Conservation (phyloP, 306 rosid species). For the Canavalia ensiformis region DNA sequence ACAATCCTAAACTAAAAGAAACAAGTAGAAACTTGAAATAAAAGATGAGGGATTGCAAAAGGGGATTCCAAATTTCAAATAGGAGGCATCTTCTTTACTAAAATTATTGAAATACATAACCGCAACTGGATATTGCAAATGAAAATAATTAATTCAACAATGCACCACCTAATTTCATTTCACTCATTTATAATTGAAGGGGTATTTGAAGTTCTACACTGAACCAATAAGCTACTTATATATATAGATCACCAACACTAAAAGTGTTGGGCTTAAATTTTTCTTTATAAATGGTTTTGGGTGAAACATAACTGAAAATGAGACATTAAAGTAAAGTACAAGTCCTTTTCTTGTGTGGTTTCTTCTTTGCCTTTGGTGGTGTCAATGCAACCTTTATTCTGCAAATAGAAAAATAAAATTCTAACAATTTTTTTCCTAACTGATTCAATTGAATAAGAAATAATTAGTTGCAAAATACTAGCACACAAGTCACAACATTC, state of each 20-base stretch:
- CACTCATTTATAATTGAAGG: conserved; percentile 20
- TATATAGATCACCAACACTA: conserved; percentile 17
- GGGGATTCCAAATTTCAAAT: conserved; percentile 20
- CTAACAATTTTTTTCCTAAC: neutral
- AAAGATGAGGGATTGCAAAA: neutral
- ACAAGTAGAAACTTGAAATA: neutral
- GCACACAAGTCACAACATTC: neutral
- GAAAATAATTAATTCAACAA: conserved; percentile 48
- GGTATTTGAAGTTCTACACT: conserved; percentile 8
- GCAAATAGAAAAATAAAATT: conserved; percentile 24
- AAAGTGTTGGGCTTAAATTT: conserved; percentile 24
- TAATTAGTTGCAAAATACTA: neutral
- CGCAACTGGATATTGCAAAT: neutral
- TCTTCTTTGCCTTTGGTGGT: conserved; percentile 61
- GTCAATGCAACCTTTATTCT: conserved; percentile 65
- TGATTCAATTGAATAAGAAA: conserved; percentile 14
- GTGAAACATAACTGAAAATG: neutral
- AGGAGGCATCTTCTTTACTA: neutral
- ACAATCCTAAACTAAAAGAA: neutral
- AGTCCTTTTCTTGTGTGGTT: conserved; percentile 57
- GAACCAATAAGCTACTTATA: conserved; percentile 22
- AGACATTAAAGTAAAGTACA: conserved; percentile 50
- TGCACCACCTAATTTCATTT: neutral
- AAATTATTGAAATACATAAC: conserved; percentile 1
- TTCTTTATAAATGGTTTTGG: neutral